Conservation (phyloP, 345 rosid species). For the Erucastrum elatum region DNA sequence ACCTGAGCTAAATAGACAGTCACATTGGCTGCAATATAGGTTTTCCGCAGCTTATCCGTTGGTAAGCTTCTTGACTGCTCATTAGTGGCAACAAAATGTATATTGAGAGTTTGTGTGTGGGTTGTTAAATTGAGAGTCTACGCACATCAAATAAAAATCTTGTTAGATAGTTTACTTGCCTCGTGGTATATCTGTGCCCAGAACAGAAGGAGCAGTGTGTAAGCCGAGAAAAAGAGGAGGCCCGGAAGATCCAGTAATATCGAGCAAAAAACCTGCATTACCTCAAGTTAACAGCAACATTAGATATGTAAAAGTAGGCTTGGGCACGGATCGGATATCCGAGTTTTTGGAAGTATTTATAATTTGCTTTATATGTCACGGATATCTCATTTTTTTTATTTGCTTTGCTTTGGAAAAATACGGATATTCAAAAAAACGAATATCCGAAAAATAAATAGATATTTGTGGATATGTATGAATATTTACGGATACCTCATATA, state of each 20-base stretch:
- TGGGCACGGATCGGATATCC: too few species aligned
- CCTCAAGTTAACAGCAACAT: conserved; percentile 11
- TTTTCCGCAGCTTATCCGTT: conserved; percentile 75
- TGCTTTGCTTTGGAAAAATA: too few species aligned
- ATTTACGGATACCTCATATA: too few species aligned
- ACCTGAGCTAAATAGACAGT: conserved; percentile 85
- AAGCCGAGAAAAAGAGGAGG: conserved; percentile 86
- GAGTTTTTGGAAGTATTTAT: too few species aligned
- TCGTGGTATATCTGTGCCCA: conserved; percentile 99
- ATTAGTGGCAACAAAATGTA: conserved; percentile 18
- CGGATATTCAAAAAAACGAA: too few species aligned
- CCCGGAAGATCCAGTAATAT: conserved; percentile 86
- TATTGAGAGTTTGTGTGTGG: conserved; percentile 27
- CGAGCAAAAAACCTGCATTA: conserved; percentile 61
- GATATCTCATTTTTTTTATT: too few species aligned
- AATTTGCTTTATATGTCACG: too few species aligned
- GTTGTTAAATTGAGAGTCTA: background rate
- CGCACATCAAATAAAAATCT: background rate
- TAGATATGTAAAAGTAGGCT: background rate
- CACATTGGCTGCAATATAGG: conserved; percentile 62
- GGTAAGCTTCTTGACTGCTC: conserved; percentile 94
- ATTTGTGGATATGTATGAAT: too few species aligned
- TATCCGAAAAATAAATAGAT: too few species aligned
- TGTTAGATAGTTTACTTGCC: conserved; percentile 46
- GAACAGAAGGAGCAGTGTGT: conserved; percentile 84